These are phyloP conservation scores for Skeletonema marinoi DNA, from an alignment of 108 stramenopile genomes.

Conservation along the genomic window DNA sequence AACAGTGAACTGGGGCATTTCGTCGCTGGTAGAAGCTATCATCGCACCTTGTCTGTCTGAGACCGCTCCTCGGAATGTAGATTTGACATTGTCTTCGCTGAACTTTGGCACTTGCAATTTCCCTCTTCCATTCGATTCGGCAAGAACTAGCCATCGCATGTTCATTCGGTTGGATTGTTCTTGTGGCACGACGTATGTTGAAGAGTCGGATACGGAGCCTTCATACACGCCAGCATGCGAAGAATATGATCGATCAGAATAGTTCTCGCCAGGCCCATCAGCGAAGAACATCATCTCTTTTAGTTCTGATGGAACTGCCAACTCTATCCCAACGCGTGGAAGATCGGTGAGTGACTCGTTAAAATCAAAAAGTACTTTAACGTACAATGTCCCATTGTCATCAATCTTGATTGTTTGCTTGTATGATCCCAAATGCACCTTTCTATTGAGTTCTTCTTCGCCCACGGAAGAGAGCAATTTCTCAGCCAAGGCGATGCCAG, in stretches of 20 bases:
- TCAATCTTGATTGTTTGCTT: constrained; percentile 35
- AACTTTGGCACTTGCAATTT: not conserved
- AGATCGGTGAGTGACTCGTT: constrained; percentile 41
- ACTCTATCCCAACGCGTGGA: constrained; percentile 65
- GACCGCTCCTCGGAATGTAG: not conserved
- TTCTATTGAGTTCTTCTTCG: not conserved
- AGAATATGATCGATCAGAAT: constrained; percentile 56
- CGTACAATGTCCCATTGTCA: constrained; percentile 37
- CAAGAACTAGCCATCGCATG: constrained; percentile 40
- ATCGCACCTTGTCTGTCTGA: constrained; percentile 19
- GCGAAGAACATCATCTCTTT: constrained; percentile 60
- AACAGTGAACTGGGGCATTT: constrained; percentile 14
- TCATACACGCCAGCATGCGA: constrained; percentile 33
- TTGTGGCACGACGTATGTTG: constrained; percentile 42
- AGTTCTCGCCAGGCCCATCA: constrained; percentile 75
- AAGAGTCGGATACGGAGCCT: constrained; percentile 9
- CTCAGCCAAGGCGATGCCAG: constrained; percentile 33
- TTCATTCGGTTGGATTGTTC: constrained; percentile 35
- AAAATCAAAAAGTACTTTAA: constrained; percentile 57
- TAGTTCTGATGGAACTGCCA: constrained; percentile 46
- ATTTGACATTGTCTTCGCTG: not conserved
- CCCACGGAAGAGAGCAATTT: not conserved
- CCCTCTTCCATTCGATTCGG: not conserved
- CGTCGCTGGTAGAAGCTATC: constrained; percentile 1
- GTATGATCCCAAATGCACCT: constrained; percentile 14